A percentile compares a stretch with the other conserved stretches of the same genome.
Conservation (phyloP, 1,284 basidiomycete genomes). For the Papiliotrema flavescens region DNA sequence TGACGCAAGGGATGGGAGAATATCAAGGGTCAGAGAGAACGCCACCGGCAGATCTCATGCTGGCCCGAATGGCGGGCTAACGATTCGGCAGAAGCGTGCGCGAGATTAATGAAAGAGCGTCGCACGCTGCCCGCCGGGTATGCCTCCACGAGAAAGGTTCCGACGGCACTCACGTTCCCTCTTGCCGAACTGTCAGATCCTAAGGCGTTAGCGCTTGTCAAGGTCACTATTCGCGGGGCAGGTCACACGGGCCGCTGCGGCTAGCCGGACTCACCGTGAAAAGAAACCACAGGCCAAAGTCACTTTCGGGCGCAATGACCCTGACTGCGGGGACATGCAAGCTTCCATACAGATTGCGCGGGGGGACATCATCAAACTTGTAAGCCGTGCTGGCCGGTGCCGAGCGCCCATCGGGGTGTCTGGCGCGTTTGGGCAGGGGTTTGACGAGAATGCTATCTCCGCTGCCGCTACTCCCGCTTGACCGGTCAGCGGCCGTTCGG, state of each 20-base stretch:
- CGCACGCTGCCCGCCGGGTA: neutral
- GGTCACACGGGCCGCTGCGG: too few relatives aligned
- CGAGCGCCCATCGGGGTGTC: neutral
- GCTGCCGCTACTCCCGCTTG: conserved; percentile 4
- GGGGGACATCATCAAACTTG: neutral
- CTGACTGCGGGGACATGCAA: conserved; percentile 36
- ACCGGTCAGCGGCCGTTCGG: conserved; percentile 2
- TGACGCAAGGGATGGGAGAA: conserved; percentile 1
- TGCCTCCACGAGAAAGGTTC: neutral
- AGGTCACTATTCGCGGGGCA: neutral
- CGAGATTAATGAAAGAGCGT: neutral
- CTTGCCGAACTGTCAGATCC: conserved; percentile 40
- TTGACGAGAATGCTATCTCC: neutral
- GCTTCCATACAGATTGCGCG: conserved; percentile 36
- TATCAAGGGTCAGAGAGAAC: neutral
- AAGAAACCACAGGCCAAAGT: conserved; percentile 40
- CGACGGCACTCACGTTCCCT: conserved; percentile 31
- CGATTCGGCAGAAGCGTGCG: too few relatives aligned
- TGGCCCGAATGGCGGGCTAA: neutral
- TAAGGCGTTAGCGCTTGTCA: conserved; percentile 6
- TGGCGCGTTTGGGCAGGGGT: neutral
- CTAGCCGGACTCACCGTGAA: conserved; percentile 38
- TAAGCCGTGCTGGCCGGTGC: too few relatives aligned
- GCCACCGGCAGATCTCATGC: neutral
- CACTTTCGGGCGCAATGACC: conserved; percentile 32